Percentiles rank a stretch among this genome's conserved stretches.
phyloP scores from a whole-genome alignment of 2,329 filamentous ascomycete genomes.

The Leptoxyphium fumago region DNA sequence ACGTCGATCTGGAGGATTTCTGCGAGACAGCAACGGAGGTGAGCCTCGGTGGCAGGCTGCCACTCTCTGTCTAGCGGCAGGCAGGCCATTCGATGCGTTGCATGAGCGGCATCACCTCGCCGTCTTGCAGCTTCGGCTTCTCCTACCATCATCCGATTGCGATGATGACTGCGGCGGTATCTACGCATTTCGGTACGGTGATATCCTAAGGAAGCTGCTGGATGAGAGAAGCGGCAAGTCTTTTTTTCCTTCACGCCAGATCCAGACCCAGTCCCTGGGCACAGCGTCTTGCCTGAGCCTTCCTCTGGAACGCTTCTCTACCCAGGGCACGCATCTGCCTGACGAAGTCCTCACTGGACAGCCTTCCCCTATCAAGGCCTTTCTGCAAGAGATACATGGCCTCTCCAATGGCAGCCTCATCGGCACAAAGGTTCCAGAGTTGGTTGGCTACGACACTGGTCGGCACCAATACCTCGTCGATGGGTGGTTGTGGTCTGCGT shows the following conservation, averaged over 20 bases:
- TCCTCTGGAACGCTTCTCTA: slow-evolving; percentile 71
- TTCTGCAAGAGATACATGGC: slow-evolving; percentile 69
- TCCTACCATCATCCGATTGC: too few species aligned
- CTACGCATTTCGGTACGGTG: too few species aligned
- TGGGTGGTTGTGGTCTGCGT: slow-evolving; percentile 52
- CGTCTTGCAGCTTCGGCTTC: too few species aligned
- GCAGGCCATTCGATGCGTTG: too few species aligned
- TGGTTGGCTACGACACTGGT: slow-evolving; percentile 88
- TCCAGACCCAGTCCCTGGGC: slow-evolving; percentile 58
- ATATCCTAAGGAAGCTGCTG: too few species aligned
- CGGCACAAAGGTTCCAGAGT: slow-evolving; percentile 74
- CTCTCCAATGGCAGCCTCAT: slow-evolving; percentile 76
- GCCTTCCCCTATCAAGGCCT: slow-evolving; percentile 57
- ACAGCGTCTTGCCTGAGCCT: slow-evolving; percentile 66
- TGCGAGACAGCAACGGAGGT: too few species aligned
- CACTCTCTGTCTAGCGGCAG: too few species aligned
- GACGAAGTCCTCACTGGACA: slow-evolving; percentile 59
- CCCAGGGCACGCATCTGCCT: slow-evolving; percentile 58
- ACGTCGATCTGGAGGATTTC: too few species aligned
- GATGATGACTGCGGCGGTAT: too few species aligned
- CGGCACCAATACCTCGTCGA: slow-evolving; percentile 86
- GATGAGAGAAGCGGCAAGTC: too few species aligned
- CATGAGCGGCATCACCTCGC: too few species aligned
- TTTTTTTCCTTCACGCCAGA: slow-evolving; percentile 1
- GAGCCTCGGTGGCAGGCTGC: too few species aligned